Base-by-base conservation (phyloP, 768 basidiomycete genomes). In the Suillus weaverae region DNA sequence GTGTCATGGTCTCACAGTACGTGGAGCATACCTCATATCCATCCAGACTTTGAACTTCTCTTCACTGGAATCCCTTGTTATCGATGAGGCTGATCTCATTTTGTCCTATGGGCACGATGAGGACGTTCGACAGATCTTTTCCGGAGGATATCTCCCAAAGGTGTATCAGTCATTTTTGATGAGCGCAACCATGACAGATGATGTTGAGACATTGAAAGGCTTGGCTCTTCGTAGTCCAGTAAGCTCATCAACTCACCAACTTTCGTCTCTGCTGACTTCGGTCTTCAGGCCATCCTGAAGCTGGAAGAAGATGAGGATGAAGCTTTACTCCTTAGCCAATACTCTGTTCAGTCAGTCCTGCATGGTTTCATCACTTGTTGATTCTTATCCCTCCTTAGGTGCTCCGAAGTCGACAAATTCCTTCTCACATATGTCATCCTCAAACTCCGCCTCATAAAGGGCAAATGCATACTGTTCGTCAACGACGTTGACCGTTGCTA, bases 171-270 rank as follows among this genome's bases (percentile, higher is more conserved):
- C 93, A 11, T 95, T 97, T 78, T 80, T 99, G 39, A 97, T 99
- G 94, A 95, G 92, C 72, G 97, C 97, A 5, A 99, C 97, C 0
- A 90, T 99, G 89, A 95, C 95, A 13, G 92, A 95, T 70, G 97
- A 99, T 70, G 94, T 99, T 4, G 93, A 96, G 72, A 82, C 86
- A 66, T 81, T 99, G 62, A 97, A 97, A 75, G 94, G 95, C 5
- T 83, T 98, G 43, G 84, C 91, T 6, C 80, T 99, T 20, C 84
- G 95, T 32, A 93, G 89, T 76, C 95, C 97, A 8, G 96, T 97
- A 68, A 61, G 91, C 81, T 30, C 26, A 36, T 60, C 10, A 9
- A 32, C 18, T 41, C 18, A 41, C 30, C 11, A 26, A 20, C 9
- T 41, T 41, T 43, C 32, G 55, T 60, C 36, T 62, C 60, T 54